Conservation (phyloP, 179 eudicot species). For the Nepenthes alata region DNA sequence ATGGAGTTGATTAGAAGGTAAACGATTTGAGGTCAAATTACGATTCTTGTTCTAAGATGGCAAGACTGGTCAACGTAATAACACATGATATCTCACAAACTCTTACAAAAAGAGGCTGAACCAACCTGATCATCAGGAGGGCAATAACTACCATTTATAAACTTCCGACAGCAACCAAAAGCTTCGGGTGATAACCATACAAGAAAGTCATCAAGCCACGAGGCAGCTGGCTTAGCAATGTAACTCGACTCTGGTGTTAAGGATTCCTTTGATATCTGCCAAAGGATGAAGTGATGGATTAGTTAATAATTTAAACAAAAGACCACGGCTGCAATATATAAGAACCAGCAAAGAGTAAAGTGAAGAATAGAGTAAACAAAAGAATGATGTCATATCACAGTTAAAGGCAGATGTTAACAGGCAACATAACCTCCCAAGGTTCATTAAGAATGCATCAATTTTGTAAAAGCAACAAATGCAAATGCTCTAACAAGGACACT, state of each 20-base stretch:
- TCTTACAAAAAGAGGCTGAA: background rate
- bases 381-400: no score
- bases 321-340: no score
- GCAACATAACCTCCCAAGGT: no score
- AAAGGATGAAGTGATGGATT: background rate
- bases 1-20: background rate
- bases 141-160: constrained; percentile 74
- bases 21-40: background rate
- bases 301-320: background rate
- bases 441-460: no score
- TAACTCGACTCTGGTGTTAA: constrained; percentile 72
- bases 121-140: constrained; percentile 98
- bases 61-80: background rate
- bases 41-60: background rate
- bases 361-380: no score
- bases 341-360: no score
- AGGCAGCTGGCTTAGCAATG: constrained; percentile 97
- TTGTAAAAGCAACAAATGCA: no score
- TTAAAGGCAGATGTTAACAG: no score
- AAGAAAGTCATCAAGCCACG: constrained; percentile 99
- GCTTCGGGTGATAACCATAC: constrained; percentile 99
- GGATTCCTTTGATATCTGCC: constrained; percentile 91
- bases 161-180: constrained; percentile 97
- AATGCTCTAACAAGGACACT: no score
- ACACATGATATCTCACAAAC: background rate